Base-by-base conservation (phyloP, 495 filamentous ascomycete species). In the Aspergillus nidulans region DNA sequence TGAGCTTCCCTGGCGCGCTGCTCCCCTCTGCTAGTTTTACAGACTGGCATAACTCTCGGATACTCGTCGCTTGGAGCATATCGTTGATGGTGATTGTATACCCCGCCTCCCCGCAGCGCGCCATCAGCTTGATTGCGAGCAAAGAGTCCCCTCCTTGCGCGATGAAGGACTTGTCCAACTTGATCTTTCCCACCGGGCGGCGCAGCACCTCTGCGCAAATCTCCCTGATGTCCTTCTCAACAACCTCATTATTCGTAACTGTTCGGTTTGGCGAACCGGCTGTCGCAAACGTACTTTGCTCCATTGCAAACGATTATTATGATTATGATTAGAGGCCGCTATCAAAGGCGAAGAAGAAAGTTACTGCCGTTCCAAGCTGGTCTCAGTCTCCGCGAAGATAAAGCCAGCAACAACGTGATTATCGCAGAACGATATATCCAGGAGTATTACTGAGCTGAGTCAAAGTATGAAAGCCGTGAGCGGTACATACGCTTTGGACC, bases 201-300 rank as follows among this genome's bases (percentile, higher is more conserved):
- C 52, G 52, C n/a, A 55, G 44, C n/a, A 55, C 52, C 43, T 48
- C 52, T 24, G 52, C 52, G 52, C 52, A 55, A 19, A 55, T 55
- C 43, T 55, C 52, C 7, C 36, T n/a, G 20, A 55, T 48, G 21
- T 55, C 43, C 23, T 55, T 20, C 10, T 55, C 43, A 15, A 48
- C 42, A 1, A 32, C 16, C 23, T 55, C 52, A 41, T 55, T 48
- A 24, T 30, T 40, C 12, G 44, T n/a, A 12, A 19, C 21, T 16
- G 44, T 23, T 4, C 24, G 32, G 13, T 19, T 42, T 8, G 43
- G 46, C 18, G 21, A 6, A 1, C 19, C 12, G 21, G 32, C 44
- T 6, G n/a, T 30, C 20, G 34, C 43, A 16, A 21, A 4, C 23
- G 8, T 48, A 26, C 32, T 49, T 10, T 55, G 52, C 16, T 36